Base-by-base conservation (phyloP, 371 early-diverging fungal genomes). In the Zancudomyces culisetae region DNA sequence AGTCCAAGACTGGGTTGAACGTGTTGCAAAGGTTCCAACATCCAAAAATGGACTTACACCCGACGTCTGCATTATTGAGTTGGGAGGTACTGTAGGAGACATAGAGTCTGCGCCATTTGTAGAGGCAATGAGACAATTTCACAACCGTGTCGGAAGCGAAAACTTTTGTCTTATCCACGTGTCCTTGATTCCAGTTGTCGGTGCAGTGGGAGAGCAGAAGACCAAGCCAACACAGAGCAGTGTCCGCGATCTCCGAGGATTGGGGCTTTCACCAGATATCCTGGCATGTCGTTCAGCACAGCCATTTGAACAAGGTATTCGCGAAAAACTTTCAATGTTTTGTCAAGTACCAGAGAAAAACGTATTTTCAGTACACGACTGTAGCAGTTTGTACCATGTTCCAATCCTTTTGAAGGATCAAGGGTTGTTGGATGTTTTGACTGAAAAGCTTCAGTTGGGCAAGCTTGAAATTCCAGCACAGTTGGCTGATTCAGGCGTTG, bases 61-160 rank as follows among this genome's bases (percentile, higher is more conserved):
- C 27, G 98, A 97, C 65, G 86, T 98, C 41, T 95, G 98, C 70
- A 92, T 99, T 55, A 83, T 99, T 58, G 99, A 99, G 72, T 75
- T 99, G 35, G 99, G 99, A 55, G 99, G 99, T 50, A 95, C 98
- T 27, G 93, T 99, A 6, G 98, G 98, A 60, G 98, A 98, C 68
- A 91, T 93, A 61, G 99, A 98, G 71, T 92, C 95, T 10, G 92
- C 91, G 48, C 96, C 97, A 41, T 98, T 96, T 63, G 83, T 97
- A 54, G 98, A 98, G 70, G 97, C 98, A 42, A 87, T 98, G 85
- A 83, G 98, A 60, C 98, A 98, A 69, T 92, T 98, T 79, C 90
- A 95, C 64, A 88, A 87, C 77, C 87, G 94, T 57, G 94, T 96
- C 19, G 97, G 94, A n/a, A 83, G 81, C 58, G 90, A 90, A 41